Evolutionary conservation across 306 rosid genomes (phyloP).

Genomic region (Echinosophora koreensis): DNA sequence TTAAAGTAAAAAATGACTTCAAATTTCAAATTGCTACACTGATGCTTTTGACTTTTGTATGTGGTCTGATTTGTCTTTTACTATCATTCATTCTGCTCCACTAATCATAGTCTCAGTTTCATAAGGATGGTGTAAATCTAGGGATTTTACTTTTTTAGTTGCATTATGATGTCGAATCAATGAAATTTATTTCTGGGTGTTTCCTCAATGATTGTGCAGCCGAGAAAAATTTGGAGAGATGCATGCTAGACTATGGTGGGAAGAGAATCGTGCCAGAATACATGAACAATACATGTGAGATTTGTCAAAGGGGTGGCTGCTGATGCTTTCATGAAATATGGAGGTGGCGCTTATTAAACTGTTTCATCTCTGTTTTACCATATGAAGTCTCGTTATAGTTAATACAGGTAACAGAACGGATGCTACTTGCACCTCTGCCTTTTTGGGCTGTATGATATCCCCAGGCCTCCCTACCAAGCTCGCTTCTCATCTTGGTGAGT

Average conservation of each 20-base stretch:
- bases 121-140: conserved; percentile 6
- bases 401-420: conserved; percentile 48
- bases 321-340: conserved; percentile 42
- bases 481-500: conserved; percentile 30
- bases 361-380: conserved; percentile 54
- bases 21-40: not conserved
- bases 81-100: conserved; percentile 25
- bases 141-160: not conserved
- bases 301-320: conserved; percentile 41
- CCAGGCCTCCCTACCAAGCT: conserved; percentile 42
- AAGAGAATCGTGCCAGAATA: conserved; percentile 95
- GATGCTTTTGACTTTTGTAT: conserved; percentile 31
- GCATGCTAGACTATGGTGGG: conserved; percentile 99
- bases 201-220: conserved; percentile 59
- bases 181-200: conserved; percentile 32
- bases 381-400: conserved; percentile 53
- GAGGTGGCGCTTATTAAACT: conserved; percentile 56
- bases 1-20: not conserved
- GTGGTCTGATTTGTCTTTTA: not conserved
- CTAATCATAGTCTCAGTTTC: conserved; percentile 18
- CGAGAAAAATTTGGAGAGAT: conserved; percentile 95
- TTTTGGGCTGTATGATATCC: conserved; percentile 45
- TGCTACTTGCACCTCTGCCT: conserved; percentile 56
- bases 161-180: conserved; percentile 38
- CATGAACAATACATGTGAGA: conserved; percentile 88